phyloP scores from a whole-genome alignment of 176 grass and related monocot genomes.

The Stipa capillata region DNA sequence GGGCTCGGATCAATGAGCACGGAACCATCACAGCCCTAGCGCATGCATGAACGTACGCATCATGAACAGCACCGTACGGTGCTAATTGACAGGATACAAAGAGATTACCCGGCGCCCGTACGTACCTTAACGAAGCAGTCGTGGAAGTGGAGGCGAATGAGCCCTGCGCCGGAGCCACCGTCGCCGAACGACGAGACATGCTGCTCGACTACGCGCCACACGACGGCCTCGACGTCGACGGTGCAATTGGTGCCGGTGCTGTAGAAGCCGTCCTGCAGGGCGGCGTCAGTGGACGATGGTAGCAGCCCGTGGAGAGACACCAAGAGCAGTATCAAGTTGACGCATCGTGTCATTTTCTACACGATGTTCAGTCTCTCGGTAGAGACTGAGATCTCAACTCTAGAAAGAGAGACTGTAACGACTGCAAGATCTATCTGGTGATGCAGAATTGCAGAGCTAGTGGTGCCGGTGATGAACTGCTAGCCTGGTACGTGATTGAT shows the following conservation, averaged over 20 bases:
- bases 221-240: slow-evolving; percentile 18
- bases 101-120: no score
- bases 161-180: not conserved
- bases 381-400: not conserved
- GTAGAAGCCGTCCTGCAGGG: slow-evolving; percentile 25
- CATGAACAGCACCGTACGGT: no score
- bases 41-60: not conserved
- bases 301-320: not conserved
- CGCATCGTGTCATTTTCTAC: not conserved
- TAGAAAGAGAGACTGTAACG: no score
- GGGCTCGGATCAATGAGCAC: not conserved
- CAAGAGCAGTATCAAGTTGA: not conserved
- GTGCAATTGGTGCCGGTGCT: not conserved
- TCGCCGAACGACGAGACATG: not conserved
- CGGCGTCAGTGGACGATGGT: not conserved
- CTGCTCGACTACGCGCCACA: not conserved
- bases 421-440: not conserved
- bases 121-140: slow-evolving; percentile 13
- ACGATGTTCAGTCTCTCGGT: not conserved
- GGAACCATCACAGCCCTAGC: not conserved
- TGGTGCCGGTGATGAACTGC: no score
- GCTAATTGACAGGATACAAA: no score
- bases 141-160: no score
- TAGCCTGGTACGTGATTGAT: not conserved
- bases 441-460: not conserved